These are phyloP conservation scores for Tilletia caries DNA, from an alignment of 1,284 basidiomycete species.

Conservation along the genomic window DNA sequence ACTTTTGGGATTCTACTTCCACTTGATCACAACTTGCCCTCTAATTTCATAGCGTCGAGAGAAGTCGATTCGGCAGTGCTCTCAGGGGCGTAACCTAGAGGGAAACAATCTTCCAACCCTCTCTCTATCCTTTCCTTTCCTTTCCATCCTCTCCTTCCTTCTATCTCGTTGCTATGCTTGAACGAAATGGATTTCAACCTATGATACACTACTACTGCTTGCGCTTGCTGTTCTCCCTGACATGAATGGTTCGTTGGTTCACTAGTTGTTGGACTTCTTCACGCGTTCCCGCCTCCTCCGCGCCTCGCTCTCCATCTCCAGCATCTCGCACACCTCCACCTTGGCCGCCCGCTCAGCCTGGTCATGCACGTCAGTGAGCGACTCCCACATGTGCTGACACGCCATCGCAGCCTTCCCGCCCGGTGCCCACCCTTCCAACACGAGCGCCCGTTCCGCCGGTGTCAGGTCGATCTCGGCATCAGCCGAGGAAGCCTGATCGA, in stretches of 20 bases:
- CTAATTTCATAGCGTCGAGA: constrained; percentile 13
- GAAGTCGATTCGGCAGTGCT: constrained; percentile 11
- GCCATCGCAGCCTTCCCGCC: background rate
- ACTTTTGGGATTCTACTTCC: no score
- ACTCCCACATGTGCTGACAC: background rate
- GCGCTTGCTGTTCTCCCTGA: no score
- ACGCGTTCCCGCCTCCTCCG: background rate
- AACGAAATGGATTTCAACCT: no score
- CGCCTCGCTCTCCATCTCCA: background rate
- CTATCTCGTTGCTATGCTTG: background rate
- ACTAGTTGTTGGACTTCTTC: no score
- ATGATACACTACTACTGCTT: no score
- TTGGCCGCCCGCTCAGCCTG: background rate
- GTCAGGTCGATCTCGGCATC: background rate
- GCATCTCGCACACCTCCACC: background rate
- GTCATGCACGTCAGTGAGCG: background rate
- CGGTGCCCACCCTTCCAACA: background rate
- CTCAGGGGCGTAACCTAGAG: constrained; percentile 15
- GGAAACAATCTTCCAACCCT: constrained; percentile 9
- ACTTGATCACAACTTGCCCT: constrained; percentile 1
- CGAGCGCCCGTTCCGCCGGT: background rate
- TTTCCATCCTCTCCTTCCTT: background rate
- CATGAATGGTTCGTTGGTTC: no score
- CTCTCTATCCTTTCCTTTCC: no score
- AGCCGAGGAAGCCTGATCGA: background rate